Conservation (phyloP, 495 filamentous ascomycete species). For the Trichoderma erinaceum region DNA sequence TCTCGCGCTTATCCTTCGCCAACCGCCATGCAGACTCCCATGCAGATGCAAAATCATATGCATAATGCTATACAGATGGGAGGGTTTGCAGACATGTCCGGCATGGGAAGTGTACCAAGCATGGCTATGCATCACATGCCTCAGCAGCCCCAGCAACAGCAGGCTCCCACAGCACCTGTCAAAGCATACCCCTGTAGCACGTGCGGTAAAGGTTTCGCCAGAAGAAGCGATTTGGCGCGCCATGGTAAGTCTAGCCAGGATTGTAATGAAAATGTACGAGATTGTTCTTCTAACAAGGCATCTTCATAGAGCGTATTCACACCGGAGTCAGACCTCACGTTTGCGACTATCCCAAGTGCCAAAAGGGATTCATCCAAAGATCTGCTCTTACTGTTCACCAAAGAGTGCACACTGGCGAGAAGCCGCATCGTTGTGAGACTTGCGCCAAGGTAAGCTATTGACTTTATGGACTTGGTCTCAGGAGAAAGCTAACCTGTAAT, state of each 20-base stretch:
- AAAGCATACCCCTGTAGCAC: slow-evolving; percentile 90
- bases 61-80: slow-evolving; percentile 10
- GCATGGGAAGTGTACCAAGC: slow-evolving; percentile 27
- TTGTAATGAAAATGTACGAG: neutral
- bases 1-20: slow-evolving; percentile 31
- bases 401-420: slow-evolving; percentile 94
- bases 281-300: slow-evolving; percentile 2
- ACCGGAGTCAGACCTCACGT: slow-evolving; percentile 87
- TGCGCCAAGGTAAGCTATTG: slow-evolving; percentile 76
- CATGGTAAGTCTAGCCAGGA: slow-evolving; percentile 62
- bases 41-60: slow-evolving; percentile 45
- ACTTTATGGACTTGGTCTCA: neutral
- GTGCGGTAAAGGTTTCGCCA: slow-evolving; percentile 87
- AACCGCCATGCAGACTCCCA: slow-evolving; percentile 27
- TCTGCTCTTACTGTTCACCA: slow-evolving; percentile 96
- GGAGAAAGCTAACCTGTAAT: slow-evolving; percentile 14
- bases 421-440: slow-evolving; percentile 94
- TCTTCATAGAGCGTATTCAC: slow-evolving; percentile 77
- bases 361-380: slow-evolving; percentile 95
- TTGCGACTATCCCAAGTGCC: slow-evolving; percentile 83
- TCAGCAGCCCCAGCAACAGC: slow-evolving; percentile 30
- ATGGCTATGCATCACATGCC: slow-evolving; percentile 30
- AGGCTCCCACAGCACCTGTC: slow-evolving; percentile 16
- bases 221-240: slow-evolving; percentile 87
- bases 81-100: slow-evolving; percentile 19